phyloP scores from a whole-genome alignment of 192 early-diverging fungal genomes.

The Geranomyces variabilis region DNA sequence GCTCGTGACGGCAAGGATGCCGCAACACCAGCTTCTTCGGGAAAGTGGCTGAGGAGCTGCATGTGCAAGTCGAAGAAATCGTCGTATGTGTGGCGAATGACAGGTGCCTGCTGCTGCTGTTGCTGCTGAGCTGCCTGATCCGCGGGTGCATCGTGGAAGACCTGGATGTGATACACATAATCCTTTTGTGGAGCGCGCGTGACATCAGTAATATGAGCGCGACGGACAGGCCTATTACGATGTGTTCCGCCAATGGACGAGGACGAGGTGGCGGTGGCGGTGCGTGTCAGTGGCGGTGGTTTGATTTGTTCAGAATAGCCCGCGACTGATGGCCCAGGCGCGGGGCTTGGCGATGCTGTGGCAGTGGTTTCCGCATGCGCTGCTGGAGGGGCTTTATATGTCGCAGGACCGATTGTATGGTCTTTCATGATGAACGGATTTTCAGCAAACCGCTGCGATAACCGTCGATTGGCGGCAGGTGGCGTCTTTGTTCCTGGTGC shows the following conservation, averaged over 20 bases:
- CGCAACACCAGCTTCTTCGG: slow-evolving; percentile 55
- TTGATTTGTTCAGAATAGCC: not conserved
- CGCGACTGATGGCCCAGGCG: not conserved
- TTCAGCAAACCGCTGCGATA: slow-evolving; percentile 33
- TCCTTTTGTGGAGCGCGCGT: slow-evolving; percentile 31
- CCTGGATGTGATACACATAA: slow-evolving; percentile 47
- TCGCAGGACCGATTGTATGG: not conserved
- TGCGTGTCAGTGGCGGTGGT: not conserved
- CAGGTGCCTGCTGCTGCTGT: slow-evolving; percentile 9
- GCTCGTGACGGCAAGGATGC: not conserved
- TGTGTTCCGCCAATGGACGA: not conserved
- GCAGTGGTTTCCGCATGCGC: not conserved
- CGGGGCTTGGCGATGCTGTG: not conserved
- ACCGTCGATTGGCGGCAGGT: not conserved
- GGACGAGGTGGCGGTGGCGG: slow-evolving; percentile 8
- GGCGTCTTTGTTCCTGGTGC: slow-evolving; percentile 19
- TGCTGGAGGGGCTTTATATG: no score
- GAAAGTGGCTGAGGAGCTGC: slow-evolving; percentile 59
- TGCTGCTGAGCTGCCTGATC: not conserved
- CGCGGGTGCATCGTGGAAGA: slow-evolving; percentile 30
- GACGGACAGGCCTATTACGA: slow-evolving; percentile 51
- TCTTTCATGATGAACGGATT: slow-evolving; percentile 51
- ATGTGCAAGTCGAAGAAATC: slow-evolving; percentile 64
- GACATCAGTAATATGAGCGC: slow-evolving; percentile 40
- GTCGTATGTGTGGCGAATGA: slow-evolving; percentile 48